Base-by-base conservation (phyloP, 352 stramenopile species). In the Pythium diclinum region DNA sequence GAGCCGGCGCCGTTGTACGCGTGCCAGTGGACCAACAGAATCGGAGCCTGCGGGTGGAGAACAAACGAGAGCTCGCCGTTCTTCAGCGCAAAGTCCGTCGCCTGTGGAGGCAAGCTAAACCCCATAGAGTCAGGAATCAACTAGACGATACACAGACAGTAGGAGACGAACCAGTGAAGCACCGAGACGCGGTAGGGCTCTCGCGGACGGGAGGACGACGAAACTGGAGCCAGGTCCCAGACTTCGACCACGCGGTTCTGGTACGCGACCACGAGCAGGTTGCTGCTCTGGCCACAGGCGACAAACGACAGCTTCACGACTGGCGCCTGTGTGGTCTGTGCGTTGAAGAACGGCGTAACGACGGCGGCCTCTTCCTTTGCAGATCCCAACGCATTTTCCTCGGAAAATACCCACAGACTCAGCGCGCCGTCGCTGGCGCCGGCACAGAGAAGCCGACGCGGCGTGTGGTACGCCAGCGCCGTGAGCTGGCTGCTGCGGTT, bases 381-480 rank as follows among this genome's bases (percentile, higher is more conserved):
- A 13, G 56, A 61, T 1, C 56, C 63, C 21, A 69, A 42, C 11
- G 71, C 49, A 46, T 88, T 81, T 42, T 79, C 72, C 4, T 80
- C 79, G 2, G 60, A 73, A 38, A 89, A 88, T 7, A 59, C 67
- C 77, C 77, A 92, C 17, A 92, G 68, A 59, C 88, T 80, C 25
- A 91, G 70, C 16, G 68, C 78, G 49, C 85, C 85, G 56, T 94
- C 85, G 3, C 76, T 83, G 8, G 75, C 82, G 6, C 85, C 85
- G 2, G 74, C 89, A 9, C 65, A 80, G 11, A 94, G 70, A n/a
- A 87, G 67, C 17, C 75, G 76, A 0, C 70, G 60, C 19, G 73
- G 19, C 0, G 83, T 88, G 23, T 77, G 68, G 65, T 88, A 94
- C 28, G 83, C 71, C 9, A 94, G 65, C 9, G 65, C 73, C 19